Percentiles rank a stretch among this genome's conserved stretches.
Conservation (phyloP, 192 early-diverging fungal genomes). For the Gamsiella multidivaricata region DNA sequence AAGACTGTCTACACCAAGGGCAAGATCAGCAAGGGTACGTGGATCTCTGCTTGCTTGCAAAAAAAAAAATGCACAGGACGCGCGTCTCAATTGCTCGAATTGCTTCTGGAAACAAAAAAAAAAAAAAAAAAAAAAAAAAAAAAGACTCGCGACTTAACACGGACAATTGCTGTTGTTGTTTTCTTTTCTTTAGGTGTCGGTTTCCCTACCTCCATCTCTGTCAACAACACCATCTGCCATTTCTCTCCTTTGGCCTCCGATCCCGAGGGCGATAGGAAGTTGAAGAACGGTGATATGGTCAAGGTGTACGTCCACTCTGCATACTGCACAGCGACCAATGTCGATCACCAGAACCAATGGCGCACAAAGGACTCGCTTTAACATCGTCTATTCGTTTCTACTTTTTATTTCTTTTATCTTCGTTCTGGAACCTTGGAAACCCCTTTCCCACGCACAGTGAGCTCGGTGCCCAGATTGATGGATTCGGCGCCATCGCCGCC, state of each 20-base stretch:
- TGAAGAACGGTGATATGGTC: constrained; percentile 88
- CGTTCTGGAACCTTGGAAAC: not conserved
- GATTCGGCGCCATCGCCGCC: constrained; percentile 83
- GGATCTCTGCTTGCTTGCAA: not conserved
- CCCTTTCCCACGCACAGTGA: constrained; percentile 65
- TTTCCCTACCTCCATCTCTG: constrained; percentile 87
- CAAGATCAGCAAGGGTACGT: constrained; percentile 77
- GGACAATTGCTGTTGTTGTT: too few relatives aligned
- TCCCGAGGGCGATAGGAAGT: constrained; percentile 62
- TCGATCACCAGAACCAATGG: not conserved
- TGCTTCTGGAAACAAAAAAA: too few relatives aligned
- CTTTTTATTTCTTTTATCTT: not conserved
- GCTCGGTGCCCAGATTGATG: constrained; percentile 93
- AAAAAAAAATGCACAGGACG: too few relatives aligned
- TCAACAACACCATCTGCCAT: constrained; percentile 87
- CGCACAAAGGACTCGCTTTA: not conserved
- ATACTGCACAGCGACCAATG: not conserved
- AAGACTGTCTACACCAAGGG: constrained; percentile 86
- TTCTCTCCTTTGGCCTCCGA: constrained; percentile 85
- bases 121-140: too few relatives aligned
- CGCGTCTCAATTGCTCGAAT: not conserved
- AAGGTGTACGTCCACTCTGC: constrained; percentile 74
- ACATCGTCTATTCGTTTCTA: not conserved
- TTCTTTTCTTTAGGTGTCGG: constrained; percentile 70
- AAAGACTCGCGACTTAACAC: too few relatives aligned